phyloP scores from a whole-genome alignment of 371 early-diverging fungal genomes.

The Mortierella sp. region DNA sequence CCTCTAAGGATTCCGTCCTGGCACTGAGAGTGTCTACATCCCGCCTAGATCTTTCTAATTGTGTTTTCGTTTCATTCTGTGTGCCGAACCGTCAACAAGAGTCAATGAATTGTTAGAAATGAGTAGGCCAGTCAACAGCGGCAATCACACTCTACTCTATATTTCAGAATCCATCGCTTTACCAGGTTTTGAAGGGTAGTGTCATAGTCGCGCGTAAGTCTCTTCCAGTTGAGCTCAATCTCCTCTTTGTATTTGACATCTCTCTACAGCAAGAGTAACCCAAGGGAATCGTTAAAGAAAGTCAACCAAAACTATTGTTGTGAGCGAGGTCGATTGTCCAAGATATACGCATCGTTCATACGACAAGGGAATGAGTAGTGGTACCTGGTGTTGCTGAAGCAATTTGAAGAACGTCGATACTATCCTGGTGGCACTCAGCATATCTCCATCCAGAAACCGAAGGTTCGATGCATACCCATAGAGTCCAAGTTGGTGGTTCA shows the following conservation, averaged over 20 bases:
- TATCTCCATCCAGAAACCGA: conserved; percentile 33
- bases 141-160: not conserved
- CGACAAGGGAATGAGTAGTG: not conserved
- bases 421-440: conserved; percentile 29
- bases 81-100: not conserved
- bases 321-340: no score
- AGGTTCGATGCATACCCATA: conserved; percentile 41
- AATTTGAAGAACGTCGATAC: conserved; percentile 44
- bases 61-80: conserved; percentile 29
- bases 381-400: conserved; percentile 47
- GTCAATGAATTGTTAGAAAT: not conserved
- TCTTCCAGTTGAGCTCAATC: conserved; percentile 47
- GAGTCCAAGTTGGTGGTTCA: conserved; percentile 41
- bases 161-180: not conserved
- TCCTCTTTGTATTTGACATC: conserved; percentile 43
- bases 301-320: no score
- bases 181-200: conserved; percentile 34
- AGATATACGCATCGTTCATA: not conserved
- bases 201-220: conserved; percentile 40
- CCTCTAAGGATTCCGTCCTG: conserved; percentile 34
- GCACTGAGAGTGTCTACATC: conserved; percentile 30
- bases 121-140: not conserved
- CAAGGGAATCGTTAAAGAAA: not conserved
- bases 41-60: conserved; percentile 30
- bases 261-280: conserved; percentile 17